phyloP scores from a whole-genome alignment of 164 flowering plant species.

The Brasenia schreberi region DNA sequence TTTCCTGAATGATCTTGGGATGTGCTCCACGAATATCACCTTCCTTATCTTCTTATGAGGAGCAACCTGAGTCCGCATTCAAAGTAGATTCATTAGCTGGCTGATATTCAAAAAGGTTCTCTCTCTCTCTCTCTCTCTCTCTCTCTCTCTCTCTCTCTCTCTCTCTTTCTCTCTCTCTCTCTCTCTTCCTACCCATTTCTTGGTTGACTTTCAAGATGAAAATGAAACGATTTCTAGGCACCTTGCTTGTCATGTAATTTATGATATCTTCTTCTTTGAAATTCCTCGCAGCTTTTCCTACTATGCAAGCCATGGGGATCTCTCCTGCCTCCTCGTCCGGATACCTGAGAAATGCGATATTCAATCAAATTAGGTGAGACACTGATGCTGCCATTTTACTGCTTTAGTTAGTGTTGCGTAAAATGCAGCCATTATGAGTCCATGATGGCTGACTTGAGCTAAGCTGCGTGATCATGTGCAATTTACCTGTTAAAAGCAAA shows the following conservation, averaged over 20 bases:
- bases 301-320: slow-evolving; percentile 23
- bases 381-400: too few relatives aligned
- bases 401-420: too few relatives aligned
- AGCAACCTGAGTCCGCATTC: slow-evolving; percentile 26
- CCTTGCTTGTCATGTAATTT: slow-evolving; percentile 16
- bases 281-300: slow-evolving; percentile 5
- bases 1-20: slow-evolving; percentile 42
- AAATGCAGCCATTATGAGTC: too few relatives aligned
- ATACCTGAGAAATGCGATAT: slow-evolving; percentile 7
- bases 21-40: slow-evolving; percentile 23
- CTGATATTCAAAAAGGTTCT: too few relatives aligned
- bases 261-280: slow-evolving; percentile 13
- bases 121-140: too few relatives aligned
- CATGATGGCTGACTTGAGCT: too few relatives aligned
- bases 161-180: too few relatives aligned
- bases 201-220: too few relatives aligned
- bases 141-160: too few relatives aligned
- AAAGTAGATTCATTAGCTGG: background rate
- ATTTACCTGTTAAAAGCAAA: too few relatives aligned
- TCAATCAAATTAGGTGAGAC: background rate
- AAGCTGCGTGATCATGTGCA: too few relatives aligned
- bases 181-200: too few relatives aligned
- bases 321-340: slow-evolving; percentile 21
- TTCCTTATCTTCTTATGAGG: slow-evolving; percentile 46
- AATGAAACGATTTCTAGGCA: background rate